These are phyloP conservation scores for Sporothrix phasma DNA, from an alignment of 2,329 filamentous ascomycete genomes.

Conservation along the genomic window DNA sequence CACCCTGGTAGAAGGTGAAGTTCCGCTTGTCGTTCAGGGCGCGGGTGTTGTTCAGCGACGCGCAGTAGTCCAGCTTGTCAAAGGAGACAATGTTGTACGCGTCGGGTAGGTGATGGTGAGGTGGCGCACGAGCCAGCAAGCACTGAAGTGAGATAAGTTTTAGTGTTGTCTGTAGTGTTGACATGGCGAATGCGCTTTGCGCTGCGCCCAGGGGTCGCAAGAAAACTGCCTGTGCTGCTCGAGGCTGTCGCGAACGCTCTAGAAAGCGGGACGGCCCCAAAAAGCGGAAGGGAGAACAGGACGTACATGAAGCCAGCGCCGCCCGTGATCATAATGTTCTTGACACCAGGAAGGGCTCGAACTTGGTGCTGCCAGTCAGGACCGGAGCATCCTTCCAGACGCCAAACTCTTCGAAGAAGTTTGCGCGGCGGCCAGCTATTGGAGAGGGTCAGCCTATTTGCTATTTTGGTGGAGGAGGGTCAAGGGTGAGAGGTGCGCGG, in stretches of 20 bases:
- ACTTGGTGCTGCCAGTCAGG: constrained; percentile 59
- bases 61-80: constrained; percentile 77
- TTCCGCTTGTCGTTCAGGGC: constrained; percentile 57
- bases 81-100: constrained; percentile 73
- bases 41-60: constrained; percentile 69
- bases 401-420: constrained; percentile 49
- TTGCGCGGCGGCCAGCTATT: constrained; percentile 23
- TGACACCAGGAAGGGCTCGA: constrained; percentile 59
- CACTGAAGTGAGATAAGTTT: constrained; percentile 36
- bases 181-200: neutral
- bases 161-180: neutral
- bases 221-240: neutral
- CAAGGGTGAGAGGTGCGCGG: neutral
- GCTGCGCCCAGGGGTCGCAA: neutral
- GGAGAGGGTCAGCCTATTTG: constrained; percentile 5
- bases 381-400: constrained; percentile 64
- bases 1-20: constrained; percentile 71
- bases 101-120: constrained; percentile 60
- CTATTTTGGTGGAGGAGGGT: neutral
- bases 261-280: neutral
- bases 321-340: constrained; percentile 75
- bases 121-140: constrained; percentile 75
- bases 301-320: constrained; percentile 77
- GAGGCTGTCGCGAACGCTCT: neutral
- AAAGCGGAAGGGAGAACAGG: constrained; percentile 22